Conservation (phyloP, 2,329 filamentous ascomycete species). For the Orbilia blumenaviensis region DNA sequence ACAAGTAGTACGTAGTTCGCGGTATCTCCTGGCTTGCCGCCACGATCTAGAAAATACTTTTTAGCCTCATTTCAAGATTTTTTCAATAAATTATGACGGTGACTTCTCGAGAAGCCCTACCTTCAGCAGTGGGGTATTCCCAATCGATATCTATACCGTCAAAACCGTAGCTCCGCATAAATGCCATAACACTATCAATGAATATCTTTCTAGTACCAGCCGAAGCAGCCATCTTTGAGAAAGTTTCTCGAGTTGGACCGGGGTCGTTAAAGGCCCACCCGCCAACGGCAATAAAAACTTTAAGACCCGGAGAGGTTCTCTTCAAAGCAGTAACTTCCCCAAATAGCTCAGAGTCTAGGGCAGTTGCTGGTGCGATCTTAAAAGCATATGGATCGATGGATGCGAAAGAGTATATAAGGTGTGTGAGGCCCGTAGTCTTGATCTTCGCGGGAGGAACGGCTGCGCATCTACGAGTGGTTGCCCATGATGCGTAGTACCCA, state of each 20-base stretch:
- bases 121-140: conserved; percentile 58
- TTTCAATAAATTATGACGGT: no score
- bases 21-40: conserved; percentile 12
- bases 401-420: conserved; percentile 56
- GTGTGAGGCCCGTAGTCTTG: conserved; percentile 49
- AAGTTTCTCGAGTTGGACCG: conserved; percentile 53
- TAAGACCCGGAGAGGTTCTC: neutral
- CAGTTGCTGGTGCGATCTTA: conserved; percentile 47
- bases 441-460: conserved; percentile 46
- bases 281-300: conserved; percentile 58
- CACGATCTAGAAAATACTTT: conserved; percentile 4
- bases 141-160: conserved; percentile 61
- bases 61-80: neutral
- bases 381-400: conserved; percentile 56
- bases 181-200: conserved; percentile 48
- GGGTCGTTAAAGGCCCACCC: conserved; percentile 62
- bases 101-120: neutral
- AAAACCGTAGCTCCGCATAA: conserved; percentile 57
- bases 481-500: conserved; percentile 54
- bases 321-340: conserved; percentile 58
- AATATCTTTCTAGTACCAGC: conserved; percentile 43
- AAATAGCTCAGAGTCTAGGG: conserved; percentile 34
- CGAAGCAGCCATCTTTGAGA: conserved; percentile 55
- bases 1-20: conserved; percentile 55
- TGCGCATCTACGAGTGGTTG: conserved; percentile 26